Conservation (phyloP, 2,329 filamentous ascomycete species). For the Talaromyces sp. region DNA sequence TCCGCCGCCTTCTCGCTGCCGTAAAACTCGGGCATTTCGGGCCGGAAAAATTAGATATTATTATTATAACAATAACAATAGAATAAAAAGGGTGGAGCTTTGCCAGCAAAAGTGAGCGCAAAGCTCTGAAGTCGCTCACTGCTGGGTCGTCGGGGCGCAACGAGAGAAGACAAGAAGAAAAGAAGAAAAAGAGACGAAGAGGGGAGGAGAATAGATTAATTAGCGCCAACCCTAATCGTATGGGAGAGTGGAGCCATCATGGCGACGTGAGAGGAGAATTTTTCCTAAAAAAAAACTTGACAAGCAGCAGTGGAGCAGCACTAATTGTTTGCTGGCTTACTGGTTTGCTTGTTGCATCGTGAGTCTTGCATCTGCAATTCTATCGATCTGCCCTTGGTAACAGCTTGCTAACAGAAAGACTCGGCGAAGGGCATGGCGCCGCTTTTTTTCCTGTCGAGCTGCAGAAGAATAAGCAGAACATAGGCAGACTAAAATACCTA, state of each 20-base stretch:
- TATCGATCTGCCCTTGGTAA: not conserved
- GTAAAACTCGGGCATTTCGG: not conserved
- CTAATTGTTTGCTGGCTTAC: too few relatives aligned
- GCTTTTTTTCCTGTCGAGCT: not conserved
- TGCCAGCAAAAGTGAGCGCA: slow-evolving; percentile 44
- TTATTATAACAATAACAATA: slow-evolving; percentile 18
- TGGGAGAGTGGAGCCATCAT: not conserved
- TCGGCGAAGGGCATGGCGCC: not conserved
- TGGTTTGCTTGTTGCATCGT: not conserved
- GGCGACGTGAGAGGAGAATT: not conserved
- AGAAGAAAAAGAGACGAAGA: not conserved
- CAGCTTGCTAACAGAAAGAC: too few relatives aligned
- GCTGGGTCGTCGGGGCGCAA: slow-evolving; percentile 7
- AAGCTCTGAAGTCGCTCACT: slow-evolving; percentile 55
- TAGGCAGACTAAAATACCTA: not conserved
- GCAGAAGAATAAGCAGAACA: not conserved
- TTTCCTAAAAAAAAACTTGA: not conserved
- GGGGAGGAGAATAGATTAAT: not conserved
- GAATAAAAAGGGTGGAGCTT: slow-evolving; percentile 40
- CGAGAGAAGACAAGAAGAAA: not conserved
- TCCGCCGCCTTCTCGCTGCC: slow-evolving; percentile 2
- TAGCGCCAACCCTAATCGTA: not conserved
- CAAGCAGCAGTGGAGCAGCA: not conserved
- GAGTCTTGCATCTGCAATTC: not conserved
- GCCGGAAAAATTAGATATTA: not conserved